These are phyloP conservation scores for Cynanchum wilfordii DNA, from an alignment of 257 asterid genomes.

Conservation along the genomic window DNA sequence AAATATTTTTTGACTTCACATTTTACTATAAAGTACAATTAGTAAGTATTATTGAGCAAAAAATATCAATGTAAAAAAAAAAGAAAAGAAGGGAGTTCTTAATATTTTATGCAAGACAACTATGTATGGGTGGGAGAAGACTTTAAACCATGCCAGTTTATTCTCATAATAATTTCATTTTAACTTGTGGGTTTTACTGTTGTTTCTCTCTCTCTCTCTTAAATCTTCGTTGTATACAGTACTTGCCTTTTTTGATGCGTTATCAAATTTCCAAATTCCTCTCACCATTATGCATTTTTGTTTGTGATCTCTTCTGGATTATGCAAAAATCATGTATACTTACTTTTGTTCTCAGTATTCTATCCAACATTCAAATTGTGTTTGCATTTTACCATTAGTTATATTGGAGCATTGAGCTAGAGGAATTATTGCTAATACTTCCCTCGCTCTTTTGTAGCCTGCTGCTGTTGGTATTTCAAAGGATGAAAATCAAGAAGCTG, in stretches of 20 bases:
- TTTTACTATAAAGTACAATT: no score
- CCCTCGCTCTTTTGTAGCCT: constrained; percentile 35
- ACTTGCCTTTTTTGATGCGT: not conserved
- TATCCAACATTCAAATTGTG: not conserved
- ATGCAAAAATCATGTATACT: not conserved
- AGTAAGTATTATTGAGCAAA: no score
- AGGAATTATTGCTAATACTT: constrained; percentile 16
- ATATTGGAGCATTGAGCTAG: not conserved
- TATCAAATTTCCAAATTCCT: not conserved
- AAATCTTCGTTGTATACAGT: not conserved
- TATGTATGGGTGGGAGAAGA: not conserved
- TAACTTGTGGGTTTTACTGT: not conserved
- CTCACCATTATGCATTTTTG: not conserved
- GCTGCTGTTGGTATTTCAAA: constrained; percentile 24
- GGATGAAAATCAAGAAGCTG: constrained; percentile 37
- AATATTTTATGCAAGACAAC: not conserved
- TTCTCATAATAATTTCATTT: not conserved
- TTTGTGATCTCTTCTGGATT: not conserved
- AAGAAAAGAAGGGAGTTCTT: not conserved
- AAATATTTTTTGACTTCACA: no score
- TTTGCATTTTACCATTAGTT: not conserved
- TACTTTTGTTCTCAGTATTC: not conserved
- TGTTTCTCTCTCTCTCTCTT: not conserved
- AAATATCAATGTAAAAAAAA: no score
- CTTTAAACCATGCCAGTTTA: not conserved